Evolutionary conservation across 1,139 yeast species (phyloP), one percentile per base, ranked within the genome.

Genomic region (Petasospora rhodanensis): DNA sequence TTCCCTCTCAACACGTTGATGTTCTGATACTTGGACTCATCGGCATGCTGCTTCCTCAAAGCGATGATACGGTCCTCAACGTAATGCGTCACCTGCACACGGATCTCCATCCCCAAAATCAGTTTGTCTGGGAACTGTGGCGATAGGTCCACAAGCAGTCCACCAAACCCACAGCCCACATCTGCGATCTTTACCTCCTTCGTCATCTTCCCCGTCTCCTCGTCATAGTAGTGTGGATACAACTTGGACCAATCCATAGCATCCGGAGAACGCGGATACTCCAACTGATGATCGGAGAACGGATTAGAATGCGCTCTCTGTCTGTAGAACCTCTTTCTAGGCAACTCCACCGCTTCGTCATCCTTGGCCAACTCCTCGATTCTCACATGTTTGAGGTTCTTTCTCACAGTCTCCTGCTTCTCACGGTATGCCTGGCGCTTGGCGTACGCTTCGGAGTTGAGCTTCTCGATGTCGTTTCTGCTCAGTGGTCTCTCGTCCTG

Each of bases 261-360:
- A 24, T 67, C 73, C 2, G 99, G 98, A 15, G 74, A 66, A 28
- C 62, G 59, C 13, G 99, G 98, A 51, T 91, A 91, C 43, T 85
- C 95, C 34, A 93, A 67, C 50, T 80, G 76, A 59, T 91, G 98
- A 59, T 91, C 99, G 14, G 96, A 84, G 52, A 91, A 91, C 17
- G 98, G 98, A 54, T 91, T 91, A 3, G 97, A 87, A 56, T 91
- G 99, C 2, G 98, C 98, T 58, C 99, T 68, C 61, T 91, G 99
- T 56, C 99, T 74, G 58, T 91, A 93, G 58, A 73, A 91, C 50
- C 91, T 73, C 59, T 93, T 93, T 60, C 83, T 70, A 25, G 93
- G 93, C 35, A 81, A 60, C 25, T 73, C 76, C n/a, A 69, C 33
- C 46, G 53, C 29, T 37, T 52, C 25, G 36, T 34, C 37, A 41